Evolutionary conservation across 805 yeast species (phyloP).

Genomic region (Suhomyces faveliae): DNA sequence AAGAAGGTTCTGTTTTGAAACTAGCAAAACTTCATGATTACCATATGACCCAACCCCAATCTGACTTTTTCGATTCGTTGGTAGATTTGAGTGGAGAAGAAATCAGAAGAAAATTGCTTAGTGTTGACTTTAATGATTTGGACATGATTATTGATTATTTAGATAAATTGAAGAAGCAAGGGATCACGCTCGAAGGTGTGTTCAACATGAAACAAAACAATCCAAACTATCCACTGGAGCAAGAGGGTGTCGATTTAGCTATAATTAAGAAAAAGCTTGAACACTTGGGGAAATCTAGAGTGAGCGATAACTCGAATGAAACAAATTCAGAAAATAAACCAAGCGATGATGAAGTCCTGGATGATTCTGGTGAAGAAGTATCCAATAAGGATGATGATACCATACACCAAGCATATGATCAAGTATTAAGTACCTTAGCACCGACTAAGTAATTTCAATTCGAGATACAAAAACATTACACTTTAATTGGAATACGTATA

Average conservation of each 20-base stretch:
- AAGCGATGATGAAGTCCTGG: neutral
- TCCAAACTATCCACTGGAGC: conserved; percentile 4
- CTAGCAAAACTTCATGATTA: conserved; percentile 28
- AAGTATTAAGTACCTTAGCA: conserved; percentile 14
- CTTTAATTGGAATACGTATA: neutral
- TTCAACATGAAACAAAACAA: conserved; percentile 10
- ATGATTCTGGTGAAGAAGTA: neutral
- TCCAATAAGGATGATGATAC: conserved; percentile 10
- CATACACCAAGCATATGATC: conserved; percentile 21
- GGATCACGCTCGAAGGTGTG: conserved; percentile 28
- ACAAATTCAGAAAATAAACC: neutral
- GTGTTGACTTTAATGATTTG: conserved; percentile 32
- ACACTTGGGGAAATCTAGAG: neutral
- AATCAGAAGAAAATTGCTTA: conserved; percentile 31
- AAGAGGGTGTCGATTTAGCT: conserved; percentile 13
- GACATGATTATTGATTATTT: conserved; percentile 34
- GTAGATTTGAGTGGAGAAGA: conserved; percentile 36
- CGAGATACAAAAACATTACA: neutral
- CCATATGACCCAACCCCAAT: conserved; percentile 9
- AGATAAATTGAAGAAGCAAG: conserved; percentile 29
- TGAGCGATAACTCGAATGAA: neutral
- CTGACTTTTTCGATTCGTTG: conserved; percentile 11
- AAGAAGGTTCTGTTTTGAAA: conserved; percentile 44
- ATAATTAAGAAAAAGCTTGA: conserved; percentile 12
- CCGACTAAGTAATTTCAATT: neutral